Conservation (phyloP, 192 early-diverging fungal species). For the Paraglomus occultum region DNA sequence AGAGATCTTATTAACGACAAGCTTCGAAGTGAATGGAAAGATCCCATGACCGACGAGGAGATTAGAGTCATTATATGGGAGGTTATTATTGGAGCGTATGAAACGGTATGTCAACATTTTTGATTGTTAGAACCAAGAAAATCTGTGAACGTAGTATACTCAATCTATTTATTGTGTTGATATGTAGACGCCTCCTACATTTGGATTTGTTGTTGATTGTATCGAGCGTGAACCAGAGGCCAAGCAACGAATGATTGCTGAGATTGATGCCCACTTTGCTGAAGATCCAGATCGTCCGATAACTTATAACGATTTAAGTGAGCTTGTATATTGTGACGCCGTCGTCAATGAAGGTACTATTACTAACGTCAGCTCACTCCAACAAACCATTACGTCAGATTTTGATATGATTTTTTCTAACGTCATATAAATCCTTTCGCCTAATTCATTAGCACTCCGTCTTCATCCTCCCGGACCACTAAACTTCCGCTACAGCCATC, state of each 20-base stretch:
- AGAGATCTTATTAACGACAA: slow-evolving; percentile 9
- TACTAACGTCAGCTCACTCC: not conserved
- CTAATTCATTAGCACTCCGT: not conserved
- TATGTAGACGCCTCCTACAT: slow-evolving; percentile 15
- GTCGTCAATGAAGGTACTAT: slow-evolving; percentile 24
- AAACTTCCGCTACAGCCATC: not conserved
- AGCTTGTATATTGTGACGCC: slow-evolving; percentile 27
- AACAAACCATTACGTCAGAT: too few relatives aligned
- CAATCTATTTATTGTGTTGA: not conserved
- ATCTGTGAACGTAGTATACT: not conserved
- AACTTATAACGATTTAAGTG: slow-evolving; percentile 3
- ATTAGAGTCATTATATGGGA: slow-evolving; percentile 6
- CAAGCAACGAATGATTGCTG: slow-evolving; percentile 3
- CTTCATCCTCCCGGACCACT: not conserved
- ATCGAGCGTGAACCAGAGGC: slow-evolving; percentile 4
- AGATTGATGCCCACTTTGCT: slow-evolving; percentile 6
- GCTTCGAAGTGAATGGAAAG: not conserved
- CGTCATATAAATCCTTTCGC: too few relatives aligned
- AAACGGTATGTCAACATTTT: slow-evolving; percentile 19
- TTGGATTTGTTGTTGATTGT: slow-evolving; percentile 26
- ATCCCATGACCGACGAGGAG: slow-evolving; percentile 15
- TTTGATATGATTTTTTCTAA: too few relatives aligned
- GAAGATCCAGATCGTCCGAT: slow-evolving; percentile 10
- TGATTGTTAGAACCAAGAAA: not conserved
- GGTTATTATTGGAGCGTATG: not conserved